Evolutionary conservation across 345 rosid genomes (phyloP).

Genomic region (Lagerstroemia speciosa): DNA sequence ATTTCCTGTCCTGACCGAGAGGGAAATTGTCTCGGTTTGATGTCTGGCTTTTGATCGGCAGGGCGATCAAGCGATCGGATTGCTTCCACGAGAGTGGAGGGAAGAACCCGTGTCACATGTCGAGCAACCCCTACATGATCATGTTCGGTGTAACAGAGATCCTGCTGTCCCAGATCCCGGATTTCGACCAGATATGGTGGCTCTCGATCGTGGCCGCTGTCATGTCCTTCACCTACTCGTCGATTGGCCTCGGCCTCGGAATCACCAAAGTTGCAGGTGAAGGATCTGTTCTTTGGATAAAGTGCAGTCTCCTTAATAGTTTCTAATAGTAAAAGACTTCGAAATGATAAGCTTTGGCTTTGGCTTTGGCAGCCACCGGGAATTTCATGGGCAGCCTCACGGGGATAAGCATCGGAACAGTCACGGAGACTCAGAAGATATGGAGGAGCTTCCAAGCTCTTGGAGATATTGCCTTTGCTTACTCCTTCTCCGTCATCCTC

Average conservation of each 20-base stretch:
- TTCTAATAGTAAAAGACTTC: background rate
- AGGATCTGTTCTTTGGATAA: background rate
- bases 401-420: conserved; percentile 57
- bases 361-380: conserved; percentile 32
- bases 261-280: conserved; percentile 32
- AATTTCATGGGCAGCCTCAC: conserved; percentile 59
- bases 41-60: conserved; percentile 13
- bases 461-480: conserved; percentile 83
- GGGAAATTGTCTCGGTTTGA: background rate
- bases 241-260: conserved; percentile 46
- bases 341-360: background rate
- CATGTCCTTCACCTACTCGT: conserved; percentile 54
- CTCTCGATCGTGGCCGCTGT: conserved; percentile 50
- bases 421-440: conserved; percentile 58
- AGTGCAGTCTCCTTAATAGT: background rate
- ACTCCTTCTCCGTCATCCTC: conserved; percentile 63
- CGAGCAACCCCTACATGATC: conserved; percentile 70
- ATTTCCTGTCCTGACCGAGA: too few relatives aligned
- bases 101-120: conserved; percentile 51
- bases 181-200: conserved; percentile 52
- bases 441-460: conserved; percentile 83
- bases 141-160: conserved; percentile 57
- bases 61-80: conserved; percentile 76
- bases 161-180: conserved; percentile 69
- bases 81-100: conserved; percentile 64